Percentiles rank a stretch among this genome's conserved stretches.
phyloP scores from a whole-genome alignment of 257 asterid species.

The Plectranthus barbatus region DNA sequence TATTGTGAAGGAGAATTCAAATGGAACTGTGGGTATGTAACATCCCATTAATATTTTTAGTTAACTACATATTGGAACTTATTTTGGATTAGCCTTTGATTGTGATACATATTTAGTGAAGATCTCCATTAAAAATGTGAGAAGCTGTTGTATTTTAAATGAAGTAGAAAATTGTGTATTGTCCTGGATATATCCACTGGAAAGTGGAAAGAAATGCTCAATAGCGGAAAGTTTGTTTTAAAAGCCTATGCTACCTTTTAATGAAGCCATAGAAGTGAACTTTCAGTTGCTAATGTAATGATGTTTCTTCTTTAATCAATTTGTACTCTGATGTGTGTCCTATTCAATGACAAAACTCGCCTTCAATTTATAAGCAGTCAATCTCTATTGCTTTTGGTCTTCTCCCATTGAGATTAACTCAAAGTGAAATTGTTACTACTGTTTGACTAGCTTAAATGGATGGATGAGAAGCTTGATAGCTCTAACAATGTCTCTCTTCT shows the following conservation, averaged over 20 bases:
- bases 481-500: constrained; percentile 17
- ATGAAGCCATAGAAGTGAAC: background rate
- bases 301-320: background rate
- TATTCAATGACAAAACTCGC: background rate
- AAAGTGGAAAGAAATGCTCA: background rate
- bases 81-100: constrained; percentile 34
- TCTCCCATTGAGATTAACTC: background rate
- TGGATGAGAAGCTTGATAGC: constrained; percentile 6
- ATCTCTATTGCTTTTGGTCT: background rate
- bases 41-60: background rate
- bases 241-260: constrained; percentile 3
- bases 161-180: background rate
- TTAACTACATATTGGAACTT: background rate
- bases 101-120: constrained; percentile 53
- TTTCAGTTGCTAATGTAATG: background rate
- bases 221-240: background rate
- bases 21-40: constrained; percentile 93
- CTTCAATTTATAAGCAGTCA: background rate
- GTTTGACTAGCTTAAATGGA: background rate
- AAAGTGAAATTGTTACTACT: constrained; percentile 6
- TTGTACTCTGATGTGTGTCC: background rate
- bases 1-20: constrained; percentile 97
- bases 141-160: constrained; percentile 15
- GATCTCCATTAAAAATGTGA: constrained; percentile 53
- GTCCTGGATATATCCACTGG: background rate